These are phyloP conservation scores for Penicillium sp. DNA, from an alignment of 2,329 filamentous ascomycete species.

Conservation along the genomic window DNA sequence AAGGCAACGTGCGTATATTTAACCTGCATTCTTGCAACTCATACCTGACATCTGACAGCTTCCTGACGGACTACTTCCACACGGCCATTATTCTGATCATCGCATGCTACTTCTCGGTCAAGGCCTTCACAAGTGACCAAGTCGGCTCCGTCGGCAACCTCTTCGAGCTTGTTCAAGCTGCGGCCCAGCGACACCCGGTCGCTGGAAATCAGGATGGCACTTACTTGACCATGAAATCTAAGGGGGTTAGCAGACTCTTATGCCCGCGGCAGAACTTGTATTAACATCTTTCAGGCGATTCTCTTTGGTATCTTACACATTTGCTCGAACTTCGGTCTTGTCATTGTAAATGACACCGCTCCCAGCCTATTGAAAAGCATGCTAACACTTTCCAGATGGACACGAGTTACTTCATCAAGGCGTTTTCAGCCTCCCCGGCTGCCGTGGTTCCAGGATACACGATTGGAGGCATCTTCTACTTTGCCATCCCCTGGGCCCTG, in stretches of 20 bases:
- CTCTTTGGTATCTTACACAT: constrained; percentile 52
- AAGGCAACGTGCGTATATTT: constrained; percentile 35
- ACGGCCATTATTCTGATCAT: constrained; percentile 56
- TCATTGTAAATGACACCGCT: constrained; percentile 40
- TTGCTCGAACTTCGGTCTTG: constrained; percentile 52
- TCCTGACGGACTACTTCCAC: constrained; percentile 55
- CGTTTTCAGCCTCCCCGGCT: constrained; percentile 49
- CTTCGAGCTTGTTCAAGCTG: constrained; percentile 51
- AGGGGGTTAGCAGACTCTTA: constrained; percentile 41
- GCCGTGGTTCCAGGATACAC: constrained; percentile 54
- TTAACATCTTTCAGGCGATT: constrained; percentile 41
- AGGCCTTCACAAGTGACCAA: constrained; percentile 46
- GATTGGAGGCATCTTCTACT: constrained; percentile 54
- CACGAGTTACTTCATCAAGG: constrained; percentile 55
- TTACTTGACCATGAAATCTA: constrained; percentile 57
- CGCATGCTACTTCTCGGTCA: constrained; percentile 50
- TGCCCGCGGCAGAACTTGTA: accelerated
- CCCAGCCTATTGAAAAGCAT: not conserved
- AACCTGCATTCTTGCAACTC: not conserved
- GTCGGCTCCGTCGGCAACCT: constrained; percentile 50
- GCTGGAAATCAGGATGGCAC: constrained; percentile 54
- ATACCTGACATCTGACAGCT: constrained; percentile 22
- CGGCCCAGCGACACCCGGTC: constrained; percentile 47
- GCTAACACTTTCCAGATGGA: constrained; percentile 41
- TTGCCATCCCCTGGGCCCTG: constrained; percentile 55